Base-by-base conservation (phyloP, 1,284 basidiomycete species). In the Vanrija sp. region DNA sequence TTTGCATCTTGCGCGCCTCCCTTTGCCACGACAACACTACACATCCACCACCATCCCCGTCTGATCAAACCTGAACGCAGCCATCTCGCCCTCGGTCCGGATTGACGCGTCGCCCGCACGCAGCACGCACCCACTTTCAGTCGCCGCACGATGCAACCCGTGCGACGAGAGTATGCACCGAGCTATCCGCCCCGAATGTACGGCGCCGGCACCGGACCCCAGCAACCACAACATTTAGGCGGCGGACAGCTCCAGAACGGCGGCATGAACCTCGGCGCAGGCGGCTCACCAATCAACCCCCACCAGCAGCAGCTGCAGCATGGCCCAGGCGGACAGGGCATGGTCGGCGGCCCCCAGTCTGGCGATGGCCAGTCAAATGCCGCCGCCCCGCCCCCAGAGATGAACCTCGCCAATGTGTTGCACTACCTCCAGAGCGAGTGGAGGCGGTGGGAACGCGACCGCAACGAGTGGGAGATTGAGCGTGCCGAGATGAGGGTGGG, bases 401-500 rank as follows among this genome's bases (percentile, higher is more conserved):
- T 89, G 77, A 95, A 89, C 43, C 86, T 98, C 56, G 93, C 94
- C 9, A 90, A 86, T 71, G 92, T 98, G 55, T 82, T 99, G 57
- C 95, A 98, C 79, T 98, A 93, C 76, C 83, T 98, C 47, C 96
- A 99, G 79, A 91, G 90, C 51, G 96, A 98, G 82, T 98, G 94
- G 91, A 83, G 96, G 60, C 83, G 91, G 58, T 94, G 92, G 73
- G 94, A 98, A 75, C 87, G 91, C 73, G 94, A 98, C 79, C 84
- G 95, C 68, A 98, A 99, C 75, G 94, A 98, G 78, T 98, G 94
- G 95, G 95, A 98, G 81, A 99, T 99, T 69, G 95, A 98, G 79
- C 82, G 95, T 65, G 95, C 96, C 38, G 95, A 98, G 78, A 96
- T 98, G 92, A 83, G 94, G 81, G 94, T 92, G 66, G 68, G 88